Percentiles rank a stretch among this genome's conserved stretches.
Evolutionary conservation across 176 grass and related monocot species (phyloP).

Genomic region (Paspalum vaginatum): DNA sequence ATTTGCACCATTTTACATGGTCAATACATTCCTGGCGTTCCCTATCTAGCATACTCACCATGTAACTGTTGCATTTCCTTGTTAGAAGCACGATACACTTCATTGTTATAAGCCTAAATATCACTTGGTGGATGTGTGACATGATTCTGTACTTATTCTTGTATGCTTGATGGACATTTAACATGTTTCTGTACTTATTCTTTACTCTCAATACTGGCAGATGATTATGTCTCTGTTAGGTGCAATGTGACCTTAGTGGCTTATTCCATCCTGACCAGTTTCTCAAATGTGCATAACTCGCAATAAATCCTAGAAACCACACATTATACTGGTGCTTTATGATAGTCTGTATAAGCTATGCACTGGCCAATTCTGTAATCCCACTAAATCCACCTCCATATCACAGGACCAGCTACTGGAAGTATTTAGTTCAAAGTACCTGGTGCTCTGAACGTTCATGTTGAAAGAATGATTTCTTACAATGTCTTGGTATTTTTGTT

Average conservation of each 20-base stretch:
- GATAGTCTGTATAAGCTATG: constrained; percentile 19
- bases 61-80: background rate
- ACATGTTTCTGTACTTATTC: constrained; percentile 25
- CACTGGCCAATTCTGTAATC: background rate
- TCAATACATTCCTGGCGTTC: constrained; percentile 11
- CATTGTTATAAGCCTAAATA: background rate
- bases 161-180: background rate
- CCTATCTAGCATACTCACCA: background rate
- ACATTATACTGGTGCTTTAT: background rate
- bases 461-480: constrained; percentile 27
- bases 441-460: constrained; percentile 2
- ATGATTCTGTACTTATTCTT: constrained; percentile 18
- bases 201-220: background rate
- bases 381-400: background rate
- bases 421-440: background rate
- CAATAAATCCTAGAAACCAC: constrained; percentile 22
- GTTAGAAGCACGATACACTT: background rate
- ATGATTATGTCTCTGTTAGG: constrained; percentile 5
- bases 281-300: constrained; percentile 27
- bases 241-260: background rate
- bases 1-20: background rate
- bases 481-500: constrained; percentile 21
- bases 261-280: background rate
- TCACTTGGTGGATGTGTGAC: background rate
- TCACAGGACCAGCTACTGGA: background rate